These are phyloP conservation scores for Emmonsia crescens DNA, from an alignment of 2,329 filamentous ascomycete species.

Conservation along the genomic window DNA sequence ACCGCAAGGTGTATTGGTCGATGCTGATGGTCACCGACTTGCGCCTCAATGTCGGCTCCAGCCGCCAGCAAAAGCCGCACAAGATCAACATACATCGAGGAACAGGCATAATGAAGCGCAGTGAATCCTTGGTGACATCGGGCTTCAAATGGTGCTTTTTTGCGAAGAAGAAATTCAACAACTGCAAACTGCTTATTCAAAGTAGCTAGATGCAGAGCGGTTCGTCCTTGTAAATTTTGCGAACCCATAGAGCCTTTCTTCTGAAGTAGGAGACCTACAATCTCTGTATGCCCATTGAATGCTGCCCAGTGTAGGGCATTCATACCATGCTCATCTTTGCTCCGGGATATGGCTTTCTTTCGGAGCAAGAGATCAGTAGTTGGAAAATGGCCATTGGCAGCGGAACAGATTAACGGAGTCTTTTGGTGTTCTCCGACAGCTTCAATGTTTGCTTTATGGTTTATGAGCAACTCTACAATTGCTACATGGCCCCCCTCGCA, in stretches of 20 bases:
- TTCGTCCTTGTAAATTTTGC: conserved; percentile 23
- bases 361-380: conserved; percentile 23
- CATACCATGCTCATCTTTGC: conserved; percentile 25
- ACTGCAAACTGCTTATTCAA: conserved; percentile 28
- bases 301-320: conserved; percentile 30
- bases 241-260: conserved; percentile 20
- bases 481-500: conserved; percentile 25
- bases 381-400: conserved; percentile 20
- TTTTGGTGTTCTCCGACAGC: conserved; percentile 21
- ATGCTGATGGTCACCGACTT: conserved; percentile 17
- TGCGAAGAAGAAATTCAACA: conserved; percentile 28
- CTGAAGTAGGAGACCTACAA: conserved; percentile 23
- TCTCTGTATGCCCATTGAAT: conserved; percentile 29
- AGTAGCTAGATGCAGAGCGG: conserved; percentile 27
- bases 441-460: conserved; percentile 26
- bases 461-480: conserved; percentile 24
- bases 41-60: conserved; percentile 26
- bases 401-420: conserved; percentile 29
- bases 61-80: conserved; percentile 24
- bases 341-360: conserved; percentile 21
- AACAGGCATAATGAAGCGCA: conserved; percentile 31
- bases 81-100: conserved; percentile 21
- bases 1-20: conserved; percentile 28
- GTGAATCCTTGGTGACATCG: conserved; percentile 21
- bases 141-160: conserved; percentile 20